These are phyloP conservation scores for Tuber brumale DNA, from an alignment of 495 filamentous ascomycete species.

Conservation along the genomic window DNA sequence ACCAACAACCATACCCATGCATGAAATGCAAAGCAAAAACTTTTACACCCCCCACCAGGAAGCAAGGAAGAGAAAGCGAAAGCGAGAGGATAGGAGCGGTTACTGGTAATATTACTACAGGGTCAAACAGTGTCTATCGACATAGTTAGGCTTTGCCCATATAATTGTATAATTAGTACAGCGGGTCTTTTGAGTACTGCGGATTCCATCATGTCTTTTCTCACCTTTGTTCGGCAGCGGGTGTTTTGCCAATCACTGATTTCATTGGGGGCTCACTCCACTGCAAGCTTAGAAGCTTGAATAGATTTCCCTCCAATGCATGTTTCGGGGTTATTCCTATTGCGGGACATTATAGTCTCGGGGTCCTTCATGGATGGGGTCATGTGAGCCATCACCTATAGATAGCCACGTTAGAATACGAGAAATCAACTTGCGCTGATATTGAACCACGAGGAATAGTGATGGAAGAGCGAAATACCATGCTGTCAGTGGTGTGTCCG, in stretches of 20 bases:
- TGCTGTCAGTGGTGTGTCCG: conserved; percentile 41
- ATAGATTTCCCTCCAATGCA: conserved; percentile 35
- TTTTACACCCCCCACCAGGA: not conserved
- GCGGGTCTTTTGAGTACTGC: not conserved
- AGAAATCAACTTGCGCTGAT: not conserved
- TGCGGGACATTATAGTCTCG: conserved; percentile 75
- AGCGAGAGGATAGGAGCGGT: not conserved
- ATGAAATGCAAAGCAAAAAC: not conserved
- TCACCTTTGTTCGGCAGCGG: not conserved
- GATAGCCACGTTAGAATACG: conserved; percentile 11
- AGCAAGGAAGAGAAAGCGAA: not conserved
- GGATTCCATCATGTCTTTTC: not conserved
- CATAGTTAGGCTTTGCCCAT: not conserved
- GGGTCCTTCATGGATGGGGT: conserved; percentile 49
- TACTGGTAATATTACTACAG: not conserved
- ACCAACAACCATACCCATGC: not conserved
- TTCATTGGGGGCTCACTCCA: not conserved
- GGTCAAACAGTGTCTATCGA: conserved; percentile 5
- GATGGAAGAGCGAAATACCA: conserved; percentile 35
- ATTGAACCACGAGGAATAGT: not conserved
- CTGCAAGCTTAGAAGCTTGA: not conserved
- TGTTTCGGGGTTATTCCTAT: conserved; percentile 40
- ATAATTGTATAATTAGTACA: conserved; percentile 1
- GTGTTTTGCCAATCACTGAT: not conserved
- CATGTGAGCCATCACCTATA: conserved; percentile 39